Evolutionary conservation across 2,329 filamentous ascomycete species (phyloP), one percentile per base, ranked within the genome.

Genomic region (Xylariaceae sp.): DNA sequence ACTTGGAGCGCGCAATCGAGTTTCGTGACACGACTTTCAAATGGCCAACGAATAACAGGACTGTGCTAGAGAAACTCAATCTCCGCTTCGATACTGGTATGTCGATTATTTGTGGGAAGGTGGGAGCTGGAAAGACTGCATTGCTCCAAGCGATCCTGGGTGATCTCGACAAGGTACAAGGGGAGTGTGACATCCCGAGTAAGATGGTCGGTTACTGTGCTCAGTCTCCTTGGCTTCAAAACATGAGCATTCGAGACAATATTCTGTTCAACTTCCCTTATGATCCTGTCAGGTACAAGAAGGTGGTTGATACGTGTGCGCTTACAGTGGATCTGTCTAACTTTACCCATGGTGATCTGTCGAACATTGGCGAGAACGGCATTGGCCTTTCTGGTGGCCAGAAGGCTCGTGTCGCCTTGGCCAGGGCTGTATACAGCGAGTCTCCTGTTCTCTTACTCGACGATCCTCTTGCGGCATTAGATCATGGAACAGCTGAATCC

Each of bases 11-110:
- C 16, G 67, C 75, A 14, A 69, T 84, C 17, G 64, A 75, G 33
- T 71, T 94, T 37, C 68, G 74, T 2, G 67, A 79, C 22, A 87
- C 86, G 4, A 83, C 82, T 0, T 94, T 94, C 60, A 79, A 85
- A 0, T 95, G 90, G 85, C 88, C 90, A 1, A 86, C 86, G 0
- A 78, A 78, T 1, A 62, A 73, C 2, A 71, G 74, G 6, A 69
- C 76, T 4, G 71, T 80, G 1, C 64, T 84, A 6, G 62, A 66
- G 6, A 58, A 72, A 14, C 61, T 81, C 11, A 66, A 68, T 11
- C 53, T 80, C 8, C 61, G 57, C 2, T 78, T 80, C 40, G 58
- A 63, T 8, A 60, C 67, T 0, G 78, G 79, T 0, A 65, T 84
- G 4, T 79, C 73, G 0, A 66, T 82, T 0, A 64, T 83, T 2